Evolutionary conservation across 306 rosid genomes (phyloP), one percentile per base, ranked within the genome.

Genomic region (Fragaria iinumae): DNA sequence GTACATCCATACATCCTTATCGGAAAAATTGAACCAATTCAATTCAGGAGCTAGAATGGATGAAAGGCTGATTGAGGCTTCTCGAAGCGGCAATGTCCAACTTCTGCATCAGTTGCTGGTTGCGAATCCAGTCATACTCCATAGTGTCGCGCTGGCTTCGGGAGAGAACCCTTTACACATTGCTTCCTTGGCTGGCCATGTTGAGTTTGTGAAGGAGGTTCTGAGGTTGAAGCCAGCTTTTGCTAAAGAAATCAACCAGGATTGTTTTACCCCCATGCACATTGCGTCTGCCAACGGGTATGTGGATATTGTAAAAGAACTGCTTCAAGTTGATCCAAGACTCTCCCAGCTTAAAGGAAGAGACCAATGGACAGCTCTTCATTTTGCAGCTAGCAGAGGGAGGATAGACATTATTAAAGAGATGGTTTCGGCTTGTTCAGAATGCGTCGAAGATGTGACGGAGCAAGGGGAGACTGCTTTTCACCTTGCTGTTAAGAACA

Each of bases 371-470:
- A 80, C 76, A 17, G 72, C 84, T 25, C 84, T 80, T 68, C 84
- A 80, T 49, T 80, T 47, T 38, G 84, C 84, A 38, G 84, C 80
- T 2, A 47, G 74, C 43, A 75, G 41, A 75, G 84, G 84, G 32
- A 41, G 76, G 72, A 34, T 64, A 2, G 77, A 75, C 14, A 34
- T 80, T 18, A 25, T 75, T 11, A 45, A 16, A 59, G 84, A 80
- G 39, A 69, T 80, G 50, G 50, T 80, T 3, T 10, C 38, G 38
- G 80, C 80, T 47, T 80, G 80, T 69, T 76, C 80, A 5, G 80
- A 75, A 52, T 32, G 84, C 27, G 11, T 80, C 57, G 80, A 62
- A 25, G 80, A 75, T 43, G 71, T 80, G 29, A 75, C 76, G 16
- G 55, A 20, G 25, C 65, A 75, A 9, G 49, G 66, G 11, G 84